Conservation (phyloP, 129 eudicot genomes). For the Heracleum sosnowskyi region DNA sequence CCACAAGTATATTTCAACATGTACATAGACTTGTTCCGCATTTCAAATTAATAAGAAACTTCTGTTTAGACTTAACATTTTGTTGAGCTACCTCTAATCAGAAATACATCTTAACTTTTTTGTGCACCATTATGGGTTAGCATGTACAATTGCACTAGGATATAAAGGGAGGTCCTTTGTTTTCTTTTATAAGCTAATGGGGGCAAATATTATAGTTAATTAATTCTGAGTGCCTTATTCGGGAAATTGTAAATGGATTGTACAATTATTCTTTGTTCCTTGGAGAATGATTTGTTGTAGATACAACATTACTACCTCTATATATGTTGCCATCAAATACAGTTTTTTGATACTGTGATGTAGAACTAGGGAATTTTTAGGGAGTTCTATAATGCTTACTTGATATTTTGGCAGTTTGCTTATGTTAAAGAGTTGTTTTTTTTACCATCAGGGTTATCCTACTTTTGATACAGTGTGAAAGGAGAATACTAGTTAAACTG, state of each 20-base stretch:
- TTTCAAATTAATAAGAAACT: neutral
- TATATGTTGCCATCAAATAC: neutral
- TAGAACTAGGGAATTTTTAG: neutral
- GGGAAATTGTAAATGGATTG: neutral
- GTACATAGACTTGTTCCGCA: neutral
- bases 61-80: neutral
- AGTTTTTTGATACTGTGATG: neutral
- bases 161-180: neutral
- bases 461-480: neutral
- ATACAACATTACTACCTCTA: neutral
- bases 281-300: neutral
- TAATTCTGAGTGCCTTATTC: neutral
- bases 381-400: neutral
- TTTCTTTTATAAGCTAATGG: neutral
- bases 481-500: neutral
- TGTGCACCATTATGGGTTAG: neutral
- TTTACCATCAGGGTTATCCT: neutral
- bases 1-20: neutral
- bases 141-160: neutral
- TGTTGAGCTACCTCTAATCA: neutral
- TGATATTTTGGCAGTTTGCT: neutral
- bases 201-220: neutral
- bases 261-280: neutral
- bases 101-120: neutral
- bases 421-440: neutral